Percentiles rank a stretch among this genome's conserved stretches.
phyloP scores from a whole-genome alignment of 2,329 filamentous ascomycete genomes.

The Fusarium pseudoanthophilum region DNA sequence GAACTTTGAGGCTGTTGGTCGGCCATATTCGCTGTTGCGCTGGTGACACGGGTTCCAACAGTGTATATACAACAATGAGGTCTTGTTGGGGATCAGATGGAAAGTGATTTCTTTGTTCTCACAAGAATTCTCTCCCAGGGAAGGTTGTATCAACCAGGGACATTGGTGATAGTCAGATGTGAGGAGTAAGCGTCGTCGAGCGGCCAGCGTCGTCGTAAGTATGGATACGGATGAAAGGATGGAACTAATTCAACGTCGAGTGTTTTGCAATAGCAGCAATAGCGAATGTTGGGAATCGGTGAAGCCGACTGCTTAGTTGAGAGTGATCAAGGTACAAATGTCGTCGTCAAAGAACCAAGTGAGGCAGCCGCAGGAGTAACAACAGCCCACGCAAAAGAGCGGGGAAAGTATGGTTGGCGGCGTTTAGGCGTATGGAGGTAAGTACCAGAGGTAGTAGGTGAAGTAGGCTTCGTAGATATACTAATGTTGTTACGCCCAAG shows the following conservation, averaged over 20 bases:
- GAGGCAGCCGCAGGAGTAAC: slow-evolving; percentile 29
- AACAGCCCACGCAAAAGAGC: slow-evolving; percentile 37
- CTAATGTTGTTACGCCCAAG: slow-evolving; percentile 7
- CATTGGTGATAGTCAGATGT: slow-evolving; percentile 11
- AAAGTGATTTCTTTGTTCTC: neutral
- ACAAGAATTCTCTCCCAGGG: neutral
- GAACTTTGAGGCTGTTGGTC: slow-evolving; percentile 39
- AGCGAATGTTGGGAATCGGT: slow-evolving; percentile 23
- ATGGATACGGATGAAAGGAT: neutral
- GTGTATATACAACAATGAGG: neutral
- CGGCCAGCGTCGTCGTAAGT: slow-evolving; percentile 36
- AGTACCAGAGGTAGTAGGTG: neutral
- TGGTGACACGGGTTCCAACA: slow-evolving; percentile 22
- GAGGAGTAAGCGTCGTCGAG: slow-evolving; percentile 31
- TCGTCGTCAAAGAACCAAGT: slow-evolving; percentile 26
- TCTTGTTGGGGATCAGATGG: neutral
- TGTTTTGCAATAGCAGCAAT: neutral
- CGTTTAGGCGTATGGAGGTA: slow-evolving; percentile 6
- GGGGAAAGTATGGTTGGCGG: slow-evolving; percentile 28
- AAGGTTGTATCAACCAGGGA: neutral
- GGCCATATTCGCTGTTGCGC: slow-evolving; percentile 36
- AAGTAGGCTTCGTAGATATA: neutral
- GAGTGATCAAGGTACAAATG: slow-evolving; percentile 20
- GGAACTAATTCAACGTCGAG: neutral
- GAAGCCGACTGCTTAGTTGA: slow-evolving; percentile 21